phyloP scores from a whole-genome alignment of 2,329 filamentous ascomycete species.

The Epichloe brachyelytri region DNA sequence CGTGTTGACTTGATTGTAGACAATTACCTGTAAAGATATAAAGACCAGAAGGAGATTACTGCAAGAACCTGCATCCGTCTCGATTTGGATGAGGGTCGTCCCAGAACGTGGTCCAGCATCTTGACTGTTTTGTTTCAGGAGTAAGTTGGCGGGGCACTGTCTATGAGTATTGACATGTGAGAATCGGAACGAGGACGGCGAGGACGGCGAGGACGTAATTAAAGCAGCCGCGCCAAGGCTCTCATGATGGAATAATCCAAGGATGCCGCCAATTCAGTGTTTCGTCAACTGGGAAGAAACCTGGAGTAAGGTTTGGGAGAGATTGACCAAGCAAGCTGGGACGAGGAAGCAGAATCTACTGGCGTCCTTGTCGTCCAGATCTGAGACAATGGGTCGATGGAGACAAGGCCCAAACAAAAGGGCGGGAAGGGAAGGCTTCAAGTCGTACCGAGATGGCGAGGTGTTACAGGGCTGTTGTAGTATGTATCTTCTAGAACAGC shows the following conservation, averaged over 20 bases:
- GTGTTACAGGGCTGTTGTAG: too few relatives aligned
- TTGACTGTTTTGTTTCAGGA: conserved; percentile 1
- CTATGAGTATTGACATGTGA: not conserved
- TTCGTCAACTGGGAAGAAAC: not conserved
- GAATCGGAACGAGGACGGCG: not conserved
- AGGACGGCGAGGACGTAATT: not conserved
- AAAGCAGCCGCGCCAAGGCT: not conserved
- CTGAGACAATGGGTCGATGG: too few relatives aligned
- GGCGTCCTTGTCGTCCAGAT: too few relatives aligned
- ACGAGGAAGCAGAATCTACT: too few relatives aligned
- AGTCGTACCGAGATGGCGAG: too few relatives aligned
- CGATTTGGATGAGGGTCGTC: conserved; percentile 81
- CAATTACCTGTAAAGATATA: conserved; percentile 61
- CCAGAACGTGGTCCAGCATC: conserved; percentile 80
- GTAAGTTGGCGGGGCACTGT: not conserved
- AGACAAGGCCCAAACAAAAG: too few relatives aligned
- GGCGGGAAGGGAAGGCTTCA: too few relatives aligned
- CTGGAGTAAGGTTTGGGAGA: not conserved
- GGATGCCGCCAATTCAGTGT: not conserved
- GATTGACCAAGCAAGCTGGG: not conserved
- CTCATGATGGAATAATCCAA: not conserved
- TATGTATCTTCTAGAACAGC: too few relatives aligned
- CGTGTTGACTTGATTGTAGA: not conserved
- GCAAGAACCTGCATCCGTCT: conserved; percentile 85
- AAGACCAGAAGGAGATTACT: conserved; percentile 82